Evolutionary conservation across 768 basidiomycete species (phyloP).

Genomic region (Kwoniella mangroviensis): DNA sequence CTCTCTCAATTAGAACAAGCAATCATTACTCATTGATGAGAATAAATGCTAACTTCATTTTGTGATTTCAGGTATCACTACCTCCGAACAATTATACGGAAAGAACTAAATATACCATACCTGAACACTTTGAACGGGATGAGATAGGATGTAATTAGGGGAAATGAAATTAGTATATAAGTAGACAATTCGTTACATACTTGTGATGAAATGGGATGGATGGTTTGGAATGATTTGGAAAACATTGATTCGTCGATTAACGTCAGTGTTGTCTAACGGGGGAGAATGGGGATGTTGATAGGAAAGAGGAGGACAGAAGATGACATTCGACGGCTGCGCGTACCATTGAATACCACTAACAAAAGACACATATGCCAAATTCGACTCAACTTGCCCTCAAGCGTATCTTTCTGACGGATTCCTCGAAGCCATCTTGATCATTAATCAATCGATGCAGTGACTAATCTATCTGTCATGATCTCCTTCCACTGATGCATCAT

Average conservation of each 20-base stretch:
- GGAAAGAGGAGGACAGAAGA: no score
- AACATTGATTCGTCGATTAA: not conserved
- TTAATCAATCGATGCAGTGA: not conserved
- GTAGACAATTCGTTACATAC: not conserved
- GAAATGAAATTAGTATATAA: not conserved
- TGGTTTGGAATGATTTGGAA: not conserved
- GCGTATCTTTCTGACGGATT: no score
- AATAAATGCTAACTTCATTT: constrained; percentile 6
- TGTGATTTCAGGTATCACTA: constrained; percentile 63
- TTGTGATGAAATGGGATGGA: constrained; percentile 1
- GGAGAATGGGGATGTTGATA: no score
- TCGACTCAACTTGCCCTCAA: no score
- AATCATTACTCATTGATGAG: not conserved
- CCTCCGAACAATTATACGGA: constrained; percentile 70
- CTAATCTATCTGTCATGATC: not conserved
- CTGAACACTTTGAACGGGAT: not conserved
- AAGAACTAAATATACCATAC: constrained; percentile 11
- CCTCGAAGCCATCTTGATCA: not conserved
- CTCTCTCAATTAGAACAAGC: not conserved
- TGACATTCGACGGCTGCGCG: no score
- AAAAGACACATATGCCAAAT: no score
- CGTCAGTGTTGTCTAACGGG: not conserved
- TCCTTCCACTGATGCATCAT: constrained; percentile 9
- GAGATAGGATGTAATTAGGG: not conserved
- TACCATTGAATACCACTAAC: no score